Evolutionary conservation across 768 basidiomycete genomes (phyloP), one percentile per base, ranked within the genome.

Genomic region (Pleurotus salmoneostramineus): DNA sequence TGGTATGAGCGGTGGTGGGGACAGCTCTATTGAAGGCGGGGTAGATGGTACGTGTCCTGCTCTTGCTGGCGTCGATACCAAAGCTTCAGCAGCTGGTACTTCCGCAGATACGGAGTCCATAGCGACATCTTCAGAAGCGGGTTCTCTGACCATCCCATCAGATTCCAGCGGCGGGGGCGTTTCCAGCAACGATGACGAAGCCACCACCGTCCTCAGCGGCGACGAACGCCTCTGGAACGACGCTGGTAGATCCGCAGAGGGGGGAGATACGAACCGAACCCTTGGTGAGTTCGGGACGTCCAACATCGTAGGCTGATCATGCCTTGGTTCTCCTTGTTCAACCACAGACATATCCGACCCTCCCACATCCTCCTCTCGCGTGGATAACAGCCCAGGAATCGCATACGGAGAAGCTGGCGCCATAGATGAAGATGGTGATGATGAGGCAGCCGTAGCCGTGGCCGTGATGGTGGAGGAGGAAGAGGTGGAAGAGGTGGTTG

Each of bases 61-160:
- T 27, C 21, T 27, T 27, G 21, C 21, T 27, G 21, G 40, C 10
- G 40, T 3, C 40, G 40, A n/a, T 42, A 48, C 47, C 7, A 8
- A 10, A 11, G 15, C 47, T 11, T 35, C 50, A 8, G 44, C 50
- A 27, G n/a, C 42, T 12, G 47, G 36, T 42, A 5, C 2, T 14
- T 42, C 58, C 40, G 44, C 11, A 17, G 45, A 36, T 5, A 21
- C 57, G 32, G 21, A 37, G 3, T 21, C 37, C 34, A 56, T 51
- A 6, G 37, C 56, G 5, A 48, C 51, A 14, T 42, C 58, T 45
- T 58, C 58, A 34, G 50, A 49, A 7, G 51, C 56, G 27, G 6
- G 21, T 27, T 27, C 21, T 3, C 3, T 27, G 1, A 27, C 21
- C 1, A 27, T 3, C 3, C 3, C 21, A 27, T 27, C 21, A 27